These are phyloP conservation scores for Xylaria grammica DNA, from an alignment of 495 filamentous ascomycete genomes.

Conservation along the genomic window DNA sequence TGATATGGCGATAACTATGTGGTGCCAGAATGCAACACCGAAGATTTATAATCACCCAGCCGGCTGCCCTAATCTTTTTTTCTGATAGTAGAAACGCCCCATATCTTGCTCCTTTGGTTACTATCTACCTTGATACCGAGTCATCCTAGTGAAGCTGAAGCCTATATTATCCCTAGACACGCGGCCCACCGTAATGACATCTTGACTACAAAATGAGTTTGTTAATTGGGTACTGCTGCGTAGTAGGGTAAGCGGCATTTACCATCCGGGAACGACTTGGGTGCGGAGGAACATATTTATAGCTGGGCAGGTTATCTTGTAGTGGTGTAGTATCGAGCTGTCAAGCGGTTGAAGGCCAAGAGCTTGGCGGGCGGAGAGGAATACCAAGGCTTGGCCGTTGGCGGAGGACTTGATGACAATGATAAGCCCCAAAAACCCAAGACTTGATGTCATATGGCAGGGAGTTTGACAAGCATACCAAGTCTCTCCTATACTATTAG, in stretches of 20 bases:
- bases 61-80: too few relatives aligned
- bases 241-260: neutral
- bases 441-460: slow-evolving; percentile 18
- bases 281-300: neutral
- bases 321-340: neutral
- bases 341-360: slow-evolving; percentile 31
- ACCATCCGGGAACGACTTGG: neutral
- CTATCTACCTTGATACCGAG: too few relatives aligned
- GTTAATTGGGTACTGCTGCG: neutral
- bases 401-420: slow-evolving; percentile 30
- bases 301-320: neutral
- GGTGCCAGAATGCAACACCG: too few relatives aligned
- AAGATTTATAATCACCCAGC: too few relatives aligned
- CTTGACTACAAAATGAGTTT: too few relatives aligned
- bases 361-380: slow-evolving; percentile 44
- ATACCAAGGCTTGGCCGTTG: slow-evolving; percentile 41
- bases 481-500: neutral
- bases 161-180: too few relatives aligned
- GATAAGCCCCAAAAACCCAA: slow-evolving; percentile 10
- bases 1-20: too few relatives aligned
- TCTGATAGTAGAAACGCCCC: too few relatives aligned
- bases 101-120: too few relatives aligned
- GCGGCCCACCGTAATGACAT: too few relatives aligned
- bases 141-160: too few relatives aligned
- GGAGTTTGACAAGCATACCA: slow-evolving; percentile 1